Evolutionary conservation across 2,329 filamentous ascomycete genomes (phyloP).

Genomic region (Zymoseptoria tritici): DNA sequence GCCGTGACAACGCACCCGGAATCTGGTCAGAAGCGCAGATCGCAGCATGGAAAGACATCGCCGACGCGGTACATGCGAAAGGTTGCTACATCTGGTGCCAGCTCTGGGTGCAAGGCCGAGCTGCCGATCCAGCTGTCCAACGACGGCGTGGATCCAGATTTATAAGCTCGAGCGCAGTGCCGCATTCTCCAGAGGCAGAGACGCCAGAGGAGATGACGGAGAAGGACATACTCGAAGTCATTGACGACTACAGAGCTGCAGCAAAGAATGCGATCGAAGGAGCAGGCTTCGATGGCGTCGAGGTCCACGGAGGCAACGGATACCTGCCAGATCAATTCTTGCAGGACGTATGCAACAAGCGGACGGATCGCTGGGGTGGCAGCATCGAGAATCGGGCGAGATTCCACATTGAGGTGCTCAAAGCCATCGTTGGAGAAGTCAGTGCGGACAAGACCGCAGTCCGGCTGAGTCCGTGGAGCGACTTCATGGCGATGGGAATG

Average conservation of each 20-base stretch:
- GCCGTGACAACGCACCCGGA: conserved; percentile 47
- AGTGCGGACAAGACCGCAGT: conserved; percentile 43
- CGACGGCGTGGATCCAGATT: conserved; percentile 14
- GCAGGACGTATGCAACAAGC: conserved; percentile 48
- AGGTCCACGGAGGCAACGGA: conserved; percentile 31
- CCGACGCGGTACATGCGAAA: conserved; percentile 56
- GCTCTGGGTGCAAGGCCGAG: conserved; percentile 53
- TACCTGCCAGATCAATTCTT: conserved; percentile 60
- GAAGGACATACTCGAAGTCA: conserved; percentile 30
- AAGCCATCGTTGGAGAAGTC: conserved; percentile 40
- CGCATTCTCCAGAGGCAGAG: conserved; percentile 29
- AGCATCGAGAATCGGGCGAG: conserved; percentile 41
- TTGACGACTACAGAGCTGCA: conserved; percentile 31
- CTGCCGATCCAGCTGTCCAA: conserved; percentile 16
- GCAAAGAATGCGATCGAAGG: conserved; percentile 34
- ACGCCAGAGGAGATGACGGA: conserved; percentile 31
- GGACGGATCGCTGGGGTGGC: conserved; percentile 41
- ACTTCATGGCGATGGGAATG: conserved; percentile 57
- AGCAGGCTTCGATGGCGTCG: conserved; percentile 55
- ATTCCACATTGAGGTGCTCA: conserved; percentile 45
- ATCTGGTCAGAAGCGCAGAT: conserved; percentile 51
- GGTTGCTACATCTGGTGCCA: conserved; percentile 56
- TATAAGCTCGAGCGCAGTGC: conserved; percentile 28
- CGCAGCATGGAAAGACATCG: conserved; percentile 52
- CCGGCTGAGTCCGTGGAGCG: conserved; percentile 52